Evolutionary conservation across 257 asterid genomes (phyloP), one percentile per base, ranked within the genome.

Genomic region (Fraxinus cuspidata): DNA sequence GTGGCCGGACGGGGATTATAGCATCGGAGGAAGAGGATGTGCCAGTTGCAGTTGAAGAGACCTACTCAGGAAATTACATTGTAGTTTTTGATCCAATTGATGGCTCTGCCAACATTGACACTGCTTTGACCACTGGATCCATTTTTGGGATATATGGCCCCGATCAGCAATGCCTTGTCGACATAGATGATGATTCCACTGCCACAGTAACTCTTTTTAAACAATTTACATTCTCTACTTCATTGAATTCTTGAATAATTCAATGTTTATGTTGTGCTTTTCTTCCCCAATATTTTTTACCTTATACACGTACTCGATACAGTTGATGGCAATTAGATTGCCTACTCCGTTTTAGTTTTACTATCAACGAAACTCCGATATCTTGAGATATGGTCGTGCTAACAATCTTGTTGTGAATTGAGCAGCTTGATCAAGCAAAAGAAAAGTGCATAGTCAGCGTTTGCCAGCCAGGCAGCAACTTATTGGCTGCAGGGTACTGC

Each of bases 21-120:
- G 97, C 96, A 23, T 94, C 98, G 0, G 96, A 94, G 90, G 97
- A 94, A 88, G 98, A 92, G 79, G 93, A 92, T 29, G 86, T 85
- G 16, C 98, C 98, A 0, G 91, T 94, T 9, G 98, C 97, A 3
- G 97, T 94, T 27, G 97, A 92, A 83, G 97, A 94, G 81, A 92
- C 94, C 15, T 85, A 85, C 72, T 94, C 97, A 37, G 97, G 97
- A 13, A 94, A 92, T 74, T 94, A 92, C 83, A 83, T 91, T 77
- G 98, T 94, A 16, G 97, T 94, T 23, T 92, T 94, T 70, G 97
- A 94, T 70, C 97, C 97, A 28, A 86, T 94, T 70, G 97, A 90
- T 71, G 97, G 97, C 79, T 94, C 98, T 56, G 88, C 98, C 70
- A 94, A 90, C 79, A 92, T 90, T 18, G 97, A 94, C 78, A 91